phyloP scores from a whole-genome alignment of 495 filamentous ascomycete genomes.

The Daldinia bambusicola region DNA sequence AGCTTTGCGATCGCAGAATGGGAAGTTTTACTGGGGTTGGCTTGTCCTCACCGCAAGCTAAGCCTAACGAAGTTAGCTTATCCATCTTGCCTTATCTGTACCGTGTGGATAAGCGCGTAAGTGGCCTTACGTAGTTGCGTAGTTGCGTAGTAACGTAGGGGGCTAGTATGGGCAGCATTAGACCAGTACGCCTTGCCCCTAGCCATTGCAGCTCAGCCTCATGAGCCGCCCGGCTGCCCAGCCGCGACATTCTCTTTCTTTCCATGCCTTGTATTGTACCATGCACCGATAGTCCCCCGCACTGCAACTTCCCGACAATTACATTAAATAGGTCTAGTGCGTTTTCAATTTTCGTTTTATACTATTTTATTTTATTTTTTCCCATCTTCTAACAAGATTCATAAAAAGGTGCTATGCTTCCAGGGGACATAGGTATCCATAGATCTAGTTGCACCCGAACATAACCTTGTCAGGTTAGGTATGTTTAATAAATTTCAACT shows the following conservation, averaged over 20 bases:
- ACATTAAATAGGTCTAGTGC: not conserved
- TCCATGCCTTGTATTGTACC: not conserved
- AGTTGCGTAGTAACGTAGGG: not conserved
- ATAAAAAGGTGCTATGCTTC: no score
- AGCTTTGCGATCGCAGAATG: constrained; percentile 43
- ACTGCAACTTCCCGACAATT: constrained; percentile 13
- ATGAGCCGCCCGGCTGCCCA: not conserved
- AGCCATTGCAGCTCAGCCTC: constrained; percentile 22
- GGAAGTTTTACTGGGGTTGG: constrained; percentile 41
- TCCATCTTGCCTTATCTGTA: constrained; percentile 8
- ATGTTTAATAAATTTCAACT: no score
- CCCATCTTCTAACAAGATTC: no score
- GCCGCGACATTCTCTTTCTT: constrained; percentile 5
- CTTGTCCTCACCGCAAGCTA: constrained; percentile 16
- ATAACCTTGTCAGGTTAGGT: no score
- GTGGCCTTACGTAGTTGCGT: constrained; percentile 15
- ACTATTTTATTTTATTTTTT: no score
- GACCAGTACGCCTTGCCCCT: constrained; percentile 16
- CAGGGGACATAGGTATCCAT: no score
- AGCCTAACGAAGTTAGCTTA: constrained; percentile 6
- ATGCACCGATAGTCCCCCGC: constrained; percentile 1
- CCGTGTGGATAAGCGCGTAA: constrained; percentile 9
- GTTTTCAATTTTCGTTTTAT: no score
- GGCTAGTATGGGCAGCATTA: constrained; percentile 7
- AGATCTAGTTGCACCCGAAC: no score